These are phyloP conservation scores for Hygrophorus russula DNA, from an alignment of 768 basidiomycete species.

Conservation along the genomic window DNA sequence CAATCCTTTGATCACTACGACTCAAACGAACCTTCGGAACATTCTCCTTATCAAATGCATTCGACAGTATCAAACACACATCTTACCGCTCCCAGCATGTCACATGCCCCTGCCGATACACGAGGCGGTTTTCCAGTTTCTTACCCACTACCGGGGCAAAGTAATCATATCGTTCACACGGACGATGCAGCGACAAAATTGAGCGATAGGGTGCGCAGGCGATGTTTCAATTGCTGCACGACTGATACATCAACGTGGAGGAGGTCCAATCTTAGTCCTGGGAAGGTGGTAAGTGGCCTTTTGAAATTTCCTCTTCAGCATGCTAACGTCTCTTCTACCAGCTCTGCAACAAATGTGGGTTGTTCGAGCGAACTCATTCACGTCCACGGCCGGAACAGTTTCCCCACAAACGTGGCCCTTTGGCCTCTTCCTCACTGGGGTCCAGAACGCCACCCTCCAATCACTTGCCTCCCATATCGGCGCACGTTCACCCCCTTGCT, in stretches of 20 bases:
- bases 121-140: constrained; percentile 16
- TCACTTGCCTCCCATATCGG: constrained; percentile 35
- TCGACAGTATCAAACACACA: constrained; percentile 12
- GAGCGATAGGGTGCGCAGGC: constrained; percentile 60
- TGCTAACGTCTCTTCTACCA: constrained; percentile 19
- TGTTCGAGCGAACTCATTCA: constrained; percentile 75
- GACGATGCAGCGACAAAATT: constrained; percentile 77
- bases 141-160: constrained; percentile 21
- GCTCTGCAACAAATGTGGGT: constrained; percentile 64
- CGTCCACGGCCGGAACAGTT: constrained; percentile 72
- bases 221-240: constrained; percentile 80
- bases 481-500: constrained; percentile 26
- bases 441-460: constrained; percentile 37
- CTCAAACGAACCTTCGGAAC: neutral
- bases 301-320: neutral
- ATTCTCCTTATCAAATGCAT: constrained; percentile 7
- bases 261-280: constrained; percentile 63
- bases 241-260: constrained; percentile 81
- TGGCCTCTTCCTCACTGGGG: constrained; percentile 40
- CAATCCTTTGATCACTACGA: constrained; percentile 8
- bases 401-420: constrained; percentile 66
- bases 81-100: constrained; percentile 10
- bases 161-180: constrained; percentile 36
- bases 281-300: constrained; percentile 49
- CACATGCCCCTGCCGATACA: constrained; percentile 7